Conservation (phyloP, 257 asterid genomes). For the Craterostigma plantagineum region DNA sequence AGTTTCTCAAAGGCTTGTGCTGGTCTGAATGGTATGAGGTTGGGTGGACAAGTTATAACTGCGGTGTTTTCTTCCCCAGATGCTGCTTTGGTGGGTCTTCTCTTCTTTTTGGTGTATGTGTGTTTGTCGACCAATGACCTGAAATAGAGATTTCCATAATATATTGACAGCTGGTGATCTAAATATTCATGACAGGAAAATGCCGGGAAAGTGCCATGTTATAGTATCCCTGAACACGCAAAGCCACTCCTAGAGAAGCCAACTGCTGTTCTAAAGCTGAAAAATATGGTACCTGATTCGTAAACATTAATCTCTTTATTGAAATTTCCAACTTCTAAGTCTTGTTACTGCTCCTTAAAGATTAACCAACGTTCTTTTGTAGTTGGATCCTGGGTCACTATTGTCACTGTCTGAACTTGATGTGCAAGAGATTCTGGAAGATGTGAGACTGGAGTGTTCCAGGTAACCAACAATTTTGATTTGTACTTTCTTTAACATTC, state of each 20-base stretch:
- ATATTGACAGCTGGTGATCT: slow-evolving; percentile 6
- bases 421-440: slow-evolving; percentile 65
- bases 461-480: slow-evolving; percentile 29
- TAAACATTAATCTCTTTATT: slow-evolving; percentile 1
- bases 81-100: slow-evolving; percentile 22
- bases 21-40: slow-evolving; percentile 80
- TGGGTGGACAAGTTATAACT: slow-evolving; percentile 74
- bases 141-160: slow-evolving; percentile 4
- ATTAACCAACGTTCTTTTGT: slow-evolving; percentile 9
- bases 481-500: background rate
- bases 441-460: slow-evolving; percentile 76
- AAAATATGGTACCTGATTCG: slow-evolving; percentile 44
- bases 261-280: slow-evolving; percentile 52
- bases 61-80: slow-evolving; percentile 64
- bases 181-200: slow-evolving; percentile 25
- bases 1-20: slow-evolving; percentile 88
- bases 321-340: slow-evolving; percentile 1
- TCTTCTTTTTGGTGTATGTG: slow-evolving; percentile 2
- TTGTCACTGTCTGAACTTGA: slow-evolving; percentile 33
- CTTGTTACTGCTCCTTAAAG: background rate
- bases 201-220: slow-evolving; percentile 32
- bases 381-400: slow-evolving; percentile 49
- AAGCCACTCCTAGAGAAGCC: slow-evolving; percentile 67
- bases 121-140: background rate
- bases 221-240: slow-evolving; percentile 66